Evolutionary conservation across 495 filamentous ascomycete genomes (phyloP).

Genomic region (Hamigera avellanea): DNA sequence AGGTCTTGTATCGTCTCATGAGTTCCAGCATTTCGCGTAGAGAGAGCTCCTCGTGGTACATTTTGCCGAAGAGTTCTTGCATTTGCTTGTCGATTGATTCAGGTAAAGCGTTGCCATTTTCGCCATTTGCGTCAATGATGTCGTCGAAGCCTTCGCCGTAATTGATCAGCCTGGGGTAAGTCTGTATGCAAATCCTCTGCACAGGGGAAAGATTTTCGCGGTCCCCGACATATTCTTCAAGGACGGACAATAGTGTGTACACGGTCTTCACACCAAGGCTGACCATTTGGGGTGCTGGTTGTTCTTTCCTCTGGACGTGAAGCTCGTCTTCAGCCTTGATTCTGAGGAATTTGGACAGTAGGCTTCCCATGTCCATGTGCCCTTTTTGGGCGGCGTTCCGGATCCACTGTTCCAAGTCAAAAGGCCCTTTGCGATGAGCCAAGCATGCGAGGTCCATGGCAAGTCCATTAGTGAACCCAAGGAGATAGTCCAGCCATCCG

Average conservation of each 20-base stretch:
- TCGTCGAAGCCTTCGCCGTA: constrained; percentile 87
- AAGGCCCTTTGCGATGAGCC: constrained; percentile 69
- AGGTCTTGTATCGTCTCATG: constrained; percentile 75
- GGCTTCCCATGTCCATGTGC: constrained; percentile 46
- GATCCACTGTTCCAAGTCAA: constrained; percentile 77
- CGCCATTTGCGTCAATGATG: constrained; percentile 74
- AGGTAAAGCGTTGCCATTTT: constrained; percentile 65
- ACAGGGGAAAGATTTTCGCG: constrained; percentile 48
- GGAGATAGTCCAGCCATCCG: constrained; percentile 71
- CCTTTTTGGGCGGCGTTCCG: constrained; percentile 48
- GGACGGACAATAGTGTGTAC: constrained; percentile 61
- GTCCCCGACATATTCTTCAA: constrained; percentile 54
- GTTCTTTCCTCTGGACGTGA: constrained; percentile 51
- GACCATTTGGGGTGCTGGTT: constrained; percentile 48
- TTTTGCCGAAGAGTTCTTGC: constrained; percentile 92
- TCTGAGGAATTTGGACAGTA: constrained; percentile 61
- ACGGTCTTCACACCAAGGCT: constrained; percentile 78
- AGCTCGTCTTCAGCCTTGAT: constrained; percentile 79
- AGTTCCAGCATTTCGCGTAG: constrained; percentile 69
- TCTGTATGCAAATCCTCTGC: constrained; percentile 79
- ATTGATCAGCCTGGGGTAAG: constrained; percentile 92
- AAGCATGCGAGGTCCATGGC: constrained; percentile 80
- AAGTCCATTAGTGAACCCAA: constrained; percentile 64
- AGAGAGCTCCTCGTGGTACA: constrained; percentile 83
- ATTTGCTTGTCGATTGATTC: constrained; percentile 75